Conservation (phyloP, 2,329 filamentous ascomycete genomes). For the Dothiorella sarmentorum region DNA sequence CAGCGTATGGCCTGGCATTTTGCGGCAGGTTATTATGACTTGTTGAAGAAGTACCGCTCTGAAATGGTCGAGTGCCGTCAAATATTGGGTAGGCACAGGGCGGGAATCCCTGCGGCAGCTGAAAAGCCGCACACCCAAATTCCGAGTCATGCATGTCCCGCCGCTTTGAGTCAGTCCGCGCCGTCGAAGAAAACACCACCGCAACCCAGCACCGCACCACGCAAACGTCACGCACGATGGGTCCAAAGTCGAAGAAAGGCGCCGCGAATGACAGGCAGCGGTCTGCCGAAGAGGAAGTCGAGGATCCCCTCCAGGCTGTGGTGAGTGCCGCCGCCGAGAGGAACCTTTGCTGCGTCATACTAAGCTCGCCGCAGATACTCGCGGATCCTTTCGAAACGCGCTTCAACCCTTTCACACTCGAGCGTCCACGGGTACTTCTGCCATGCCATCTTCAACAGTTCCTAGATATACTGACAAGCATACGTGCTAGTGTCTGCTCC, state of each 20-base stretch:
- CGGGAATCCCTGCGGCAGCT: conserved; percentile 1
- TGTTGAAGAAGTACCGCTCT: neutral
- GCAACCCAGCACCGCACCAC: neutral
- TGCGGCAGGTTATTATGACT: neutral
- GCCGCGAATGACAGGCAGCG: conserved; percentile 31
- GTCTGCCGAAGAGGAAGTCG: conserved; percentile 53
- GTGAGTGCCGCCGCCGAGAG: conserved; percentile 39
- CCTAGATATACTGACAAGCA: conserved; percentile 23
- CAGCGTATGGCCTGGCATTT: neutral
- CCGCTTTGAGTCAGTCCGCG: conserved; percentile 8
- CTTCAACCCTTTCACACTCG: conserved; percentile 84
- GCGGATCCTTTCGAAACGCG: conserved; percentile 92
- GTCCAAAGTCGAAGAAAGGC: conserved; percentile 48
- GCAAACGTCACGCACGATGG: conserved; percentile 33
- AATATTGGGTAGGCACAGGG: neutral
- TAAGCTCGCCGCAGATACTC: conserved; percentile 60
- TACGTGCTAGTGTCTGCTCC: conserved; percentile 72
- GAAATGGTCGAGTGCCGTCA: neutral
- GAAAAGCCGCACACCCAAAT: conserved; percentile 5
- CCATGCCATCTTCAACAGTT: neutral
- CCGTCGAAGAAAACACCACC: conserved; percentile 5
- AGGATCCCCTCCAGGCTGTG: conserved; percentile 62
- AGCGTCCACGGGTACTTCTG: conserved; percentile 73
- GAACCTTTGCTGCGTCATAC: conserved; percentile 16
- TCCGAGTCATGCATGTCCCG: conserved; percentile 14